phyloP scores from a whole-genome alignment of 345 rosid species.

The Lepidium africanum region DNA sequence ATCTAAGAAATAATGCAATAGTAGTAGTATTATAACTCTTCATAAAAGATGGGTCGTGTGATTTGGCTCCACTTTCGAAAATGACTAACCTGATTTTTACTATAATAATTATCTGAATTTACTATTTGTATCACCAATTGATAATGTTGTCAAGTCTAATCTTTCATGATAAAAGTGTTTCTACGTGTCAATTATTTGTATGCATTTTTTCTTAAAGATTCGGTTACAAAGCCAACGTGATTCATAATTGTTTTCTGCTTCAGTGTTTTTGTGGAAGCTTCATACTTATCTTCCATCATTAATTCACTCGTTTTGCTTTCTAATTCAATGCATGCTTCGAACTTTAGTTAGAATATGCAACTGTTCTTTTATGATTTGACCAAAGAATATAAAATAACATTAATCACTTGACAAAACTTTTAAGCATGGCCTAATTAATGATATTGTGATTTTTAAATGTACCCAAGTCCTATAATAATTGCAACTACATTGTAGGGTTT shows the following conservation, averaged over 20 bases:
- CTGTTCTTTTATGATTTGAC: not conserved
- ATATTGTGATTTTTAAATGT: not conserved
- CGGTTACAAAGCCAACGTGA: slow-evolving; percentile 8
- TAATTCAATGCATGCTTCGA: not conserved
- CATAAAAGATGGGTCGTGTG: not conserved
- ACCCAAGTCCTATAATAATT: too few species aligned
- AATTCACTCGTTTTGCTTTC: not conserved
- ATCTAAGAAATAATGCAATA: slow-evolving; percentile 14
- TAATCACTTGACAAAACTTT: not conserved
- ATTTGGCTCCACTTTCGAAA: slow-evolving; percentile 12
- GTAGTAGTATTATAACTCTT: not conserved
- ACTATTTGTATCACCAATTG: not conserved
- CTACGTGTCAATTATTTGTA: not conserved
- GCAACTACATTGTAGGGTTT: too few species aligned
- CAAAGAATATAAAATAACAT: not conserved
- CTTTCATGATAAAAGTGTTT: not conserved
- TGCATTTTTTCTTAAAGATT: slow-evolving; percentile 3
- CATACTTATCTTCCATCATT: not conserved
- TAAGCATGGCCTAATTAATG: not conserved
- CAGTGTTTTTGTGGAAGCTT: not conserved
- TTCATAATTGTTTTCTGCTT: not conserved
- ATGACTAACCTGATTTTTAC: not conserved
- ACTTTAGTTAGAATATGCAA: not conserved
- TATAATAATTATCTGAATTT: not conserved
- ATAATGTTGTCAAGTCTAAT: not conserved